A percentile compares a stretch with the other conserved stretches of the same genome.
phyloP scores from a whole-genome alignment of 1,284 basidiomycete genomes.

The Sanghuangporus weigelae region DNA sequence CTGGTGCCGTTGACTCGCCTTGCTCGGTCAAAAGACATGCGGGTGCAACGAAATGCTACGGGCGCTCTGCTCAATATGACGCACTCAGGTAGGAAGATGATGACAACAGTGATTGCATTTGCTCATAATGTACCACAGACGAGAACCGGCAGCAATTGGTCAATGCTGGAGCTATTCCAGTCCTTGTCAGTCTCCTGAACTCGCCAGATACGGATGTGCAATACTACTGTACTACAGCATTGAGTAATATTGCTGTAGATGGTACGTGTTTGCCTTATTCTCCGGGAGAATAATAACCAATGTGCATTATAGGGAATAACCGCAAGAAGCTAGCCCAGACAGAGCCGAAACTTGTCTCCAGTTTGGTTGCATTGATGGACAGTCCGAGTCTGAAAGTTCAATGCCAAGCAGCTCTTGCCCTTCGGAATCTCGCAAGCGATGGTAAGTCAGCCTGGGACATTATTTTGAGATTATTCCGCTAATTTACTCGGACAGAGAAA shows the following conservation, averaged over 20 bases:
- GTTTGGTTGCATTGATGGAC: conserved; percentile 95
- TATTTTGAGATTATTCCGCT: neutral
- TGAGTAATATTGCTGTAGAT: conserved; percentile 98
- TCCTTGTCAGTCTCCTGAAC: conserved; percentile 91
- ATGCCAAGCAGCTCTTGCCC: conserved; percentile 95
- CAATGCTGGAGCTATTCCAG: conserved; percentile 97
- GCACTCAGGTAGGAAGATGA: conserved; percentile 71
- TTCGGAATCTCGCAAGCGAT: conserved; percentile 96
- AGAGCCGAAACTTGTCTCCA: conserved; percentile 94
- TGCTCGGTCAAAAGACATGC: conserved; percentile 98
- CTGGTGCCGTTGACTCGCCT: conserved; percentile 94
- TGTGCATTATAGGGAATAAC: conserved; percentile 58
- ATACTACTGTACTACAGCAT: conserved; percentile 98
- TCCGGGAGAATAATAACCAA: neutral
- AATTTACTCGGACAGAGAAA: conserved; percentile 64
- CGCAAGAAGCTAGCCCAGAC: conserved; percentile 93
- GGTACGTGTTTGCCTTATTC: conserved; percentile 39
- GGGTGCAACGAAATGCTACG: conserved; percentile 97
- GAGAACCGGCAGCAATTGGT: conserved; percentile 99
- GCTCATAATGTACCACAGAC: conserved; percentile 44
- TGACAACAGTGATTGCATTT: conserved; percentile 3
- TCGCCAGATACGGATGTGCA: conserved; percentile 99
- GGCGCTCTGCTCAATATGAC: conserved; percentile 99
- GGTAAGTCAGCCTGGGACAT: conserved; percentile 46
- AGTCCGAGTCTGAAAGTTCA: conserved; percentile 97